These are phyloP conservation scores for Scheffersomyces segobiensis DNA, from an alignment of 1,139 yeast genomes.

Conservation along the genomic window DNA sequence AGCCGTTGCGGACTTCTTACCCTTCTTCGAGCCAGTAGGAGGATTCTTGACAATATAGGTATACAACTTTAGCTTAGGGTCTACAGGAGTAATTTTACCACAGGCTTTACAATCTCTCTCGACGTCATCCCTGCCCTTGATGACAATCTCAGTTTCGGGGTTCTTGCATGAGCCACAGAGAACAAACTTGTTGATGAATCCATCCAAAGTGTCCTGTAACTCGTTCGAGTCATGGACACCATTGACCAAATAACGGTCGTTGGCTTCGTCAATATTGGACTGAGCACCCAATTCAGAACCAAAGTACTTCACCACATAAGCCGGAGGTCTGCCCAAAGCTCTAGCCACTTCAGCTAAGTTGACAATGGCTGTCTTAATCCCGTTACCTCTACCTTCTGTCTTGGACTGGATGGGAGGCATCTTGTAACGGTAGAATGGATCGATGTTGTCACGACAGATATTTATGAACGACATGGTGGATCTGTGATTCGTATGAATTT, in stretches of 20 bases:
- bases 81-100: constrained; percentile 85
- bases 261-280: constrained; percentile 74
- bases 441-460: constrained; percentile 95
- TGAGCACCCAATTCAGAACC: constrained; percentile 98
- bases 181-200: constrained; percentile 89
- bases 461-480: constrained; percentile 78
- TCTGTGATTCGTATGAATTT: neutral
- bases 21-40: constrained; percentile 62
- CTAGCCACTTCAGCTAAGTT: constrained; percentile 93
- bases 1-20: constrained; percentile 81
- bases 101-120: constrained; percentile 98
- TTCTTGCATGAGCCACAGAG: constrained; percentile 94
- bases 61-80: constrained; percentile 83
- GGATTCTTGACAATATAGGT: constrained; percentile 91
- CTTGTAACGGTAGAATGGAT: constrained; percentile 98
- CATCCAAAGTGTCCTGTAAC: constrained; percentile 92
- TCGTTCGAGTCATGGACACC: constrained; percentile 92
- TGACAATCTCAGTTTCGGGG: constrained; percentile 92
- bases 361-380: constrained; percentile 93
- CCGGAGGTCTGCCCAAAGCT: constrained; percentile 89
- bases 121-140: constrained; percentile 74
- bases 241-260: constrained; percentile 87
- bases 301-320: constrained; percentile 88
- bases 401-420: constrained; percentile 98
- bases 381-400: constrained; percentile 99